These are phyloP conservation scores for Conoideocrella luteorostrata DNA, from an alignment of 2,329 filamentous ascomycete species.

Conservation along the genomic window DNA sequence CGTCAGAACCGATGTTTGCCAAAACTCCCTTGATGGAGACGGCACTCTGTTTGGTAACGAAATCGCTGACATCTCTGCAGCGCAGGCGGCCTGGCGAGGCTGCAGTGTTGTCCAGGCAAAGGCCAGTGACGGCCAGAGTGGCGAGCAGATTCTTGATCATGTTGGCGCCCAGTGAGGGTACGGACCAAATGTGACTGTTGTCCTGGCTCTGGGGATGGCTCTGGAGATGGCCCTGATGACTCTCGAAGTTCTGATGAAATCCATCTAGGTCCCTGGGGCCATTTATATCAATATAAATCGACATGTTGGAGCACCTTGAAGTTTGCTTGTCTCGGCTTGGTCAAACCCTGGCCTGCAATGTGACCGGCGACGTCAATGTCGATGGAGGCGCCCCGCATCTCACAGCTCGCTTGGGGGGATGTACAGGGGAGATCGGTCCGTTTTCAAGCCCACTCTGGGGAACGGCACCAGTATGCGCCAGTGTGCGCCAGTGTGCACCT, in stretches of 20 bases:
- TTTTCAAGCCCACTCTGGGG: background rate
- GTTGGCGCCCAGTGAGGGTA: conserved; percentile 1
- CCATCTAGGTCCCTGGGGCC: background rate
- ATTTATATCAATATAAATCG: background rate
- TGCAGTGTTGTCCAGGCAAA: conserved; percentile 1
- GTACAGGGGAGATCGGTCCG: background rate
- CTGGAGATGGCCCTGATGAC: background rate
- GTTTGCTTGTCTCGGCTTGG: too few relatives aligned
- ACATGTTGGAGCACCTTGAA: background rate
- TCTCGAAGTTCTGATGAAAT: background rate
- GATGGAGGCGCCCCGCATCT: background rate
- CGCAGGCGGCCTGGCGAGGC: background rate
- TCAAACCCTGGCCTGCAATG: too few relatives aligned
- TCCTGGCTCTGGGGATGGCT: background rate
- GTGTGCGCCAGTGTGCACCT: too few relatives aligned
- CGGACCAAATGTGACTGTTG: background rate
- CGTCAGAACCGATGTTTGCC: conserved; percentile 47
- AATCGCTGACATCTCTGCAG: conserved; percentile 19
- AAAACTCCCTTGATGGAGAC: conserved; percentile 16
- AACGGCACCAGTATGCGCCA: too few relatives aligned
- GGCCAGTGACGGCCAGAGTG: conserved; percentile 1
- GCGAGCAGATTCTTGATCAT: conserved; percentile 5
- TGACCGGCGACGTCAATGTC: background rate
- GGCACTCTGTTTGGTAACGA: conserved; percentile 13
- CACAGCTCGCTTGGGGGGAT: background rate